Evolutionary conservation across 2,329 filamentous ascomycete genomes (phyloP).

Genomic region (Stromatinia cepivora): DNA sequence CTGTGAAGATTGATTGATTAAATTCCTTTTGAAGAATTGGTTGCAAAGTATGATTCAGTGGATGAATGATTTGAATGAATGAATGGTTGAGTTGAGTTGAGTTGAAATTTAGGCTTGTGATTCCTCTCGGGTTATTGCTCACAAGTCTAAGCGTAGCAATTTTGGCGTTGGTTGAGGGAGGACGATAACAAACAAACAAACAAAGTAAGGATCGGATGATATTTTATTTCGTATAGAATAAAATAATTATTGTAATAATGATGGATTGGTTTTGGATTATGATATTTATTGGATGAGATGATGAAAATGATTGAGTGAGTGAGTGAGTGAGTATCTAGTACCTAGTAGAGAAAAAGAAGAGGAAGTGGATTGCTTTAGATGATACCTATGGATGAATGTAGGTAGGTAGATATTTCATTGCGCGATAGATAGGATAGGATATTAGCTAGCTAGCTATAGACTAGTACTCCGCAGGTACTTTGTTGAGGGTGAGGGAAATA

Average conservation of each 20-base stretch:
- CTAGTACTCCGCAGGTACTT: too few relatives aligned
- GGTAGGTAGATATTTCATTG: too few relatives aligned
- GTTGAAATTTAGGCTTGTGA: neutral
- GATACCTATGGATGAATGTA: too few relatives aligned
- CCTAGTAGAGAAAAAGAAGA: too few relatives aligned
- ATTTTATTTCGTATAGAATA: neutral
- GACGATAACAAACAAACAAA: neutral
- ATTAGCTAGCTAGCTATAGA: too few relatives aligned
- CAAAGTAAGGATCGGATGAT: neutral
- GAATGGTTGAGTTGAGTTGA: neutral
- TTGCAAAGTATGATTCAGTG: neutral
- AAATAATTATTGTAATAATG: neutral
- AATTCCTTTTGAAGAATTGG: conserved; percentile 2
- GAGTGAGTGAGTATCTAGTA: neutral
- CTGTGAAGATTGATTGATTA: neutral
- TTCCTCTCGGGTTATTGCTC: conserved; percentile 10
- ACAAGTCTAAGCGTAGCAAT: neutral
- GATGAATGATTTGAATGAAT: conserved; percentile 9
- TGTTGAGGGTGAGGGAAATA: neutral
- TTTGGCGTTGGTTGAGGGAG: neutral
- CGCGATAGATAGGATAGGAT: too few relatives aligned
- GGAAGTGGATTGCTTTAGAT: too few relatives aligned
- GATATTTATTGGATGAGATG: neutral
- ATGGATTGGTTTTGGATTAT: neutral
- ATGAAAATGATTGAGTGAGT: neutral